phyloP scores from a whole-genome alignment of 2,329 filamentous ascomycete genomes.

The Diaporthe vaccinii region DNA sequence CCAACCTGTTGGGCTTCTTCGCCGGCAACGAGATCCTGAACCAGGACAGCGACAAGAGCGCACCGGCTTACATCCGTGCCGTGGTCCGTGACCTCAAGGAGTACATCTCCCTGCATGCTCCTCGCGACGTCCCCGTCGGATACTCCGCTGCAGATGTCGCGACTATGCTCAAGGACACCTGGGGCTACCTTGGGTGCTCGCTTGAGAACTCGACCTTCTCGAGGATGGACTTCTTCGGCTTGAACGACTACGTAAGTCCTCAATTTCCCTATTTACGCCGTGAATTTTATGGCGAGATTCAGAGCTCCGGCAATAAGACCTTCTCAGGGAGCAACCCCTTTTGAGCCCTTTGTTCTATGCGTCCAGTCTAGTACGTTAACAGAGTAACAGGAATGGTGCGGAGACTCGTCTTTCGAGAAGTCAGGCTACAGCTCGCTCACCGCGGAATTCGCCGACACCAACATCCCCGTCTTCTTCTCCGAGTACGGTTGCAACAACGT shows the following conservation, averaged over 20 bases:
- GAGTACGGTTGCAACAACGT: slow-evolving; percentile 82
- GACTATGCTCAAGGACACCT: slow-evolving; percentile 75
- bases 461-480: slow-evolving; percentile 82
- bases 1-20: slow-evolving; percentile 75
- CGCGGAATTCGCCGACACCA: slow-evolving; percentile 71
- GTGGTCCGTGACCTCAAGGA: slow-evolving; percentile 82
- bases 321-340: background rate
- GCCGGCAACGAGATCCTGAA: slow-evolving; percentile 82
- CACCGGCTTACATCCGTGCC: slow-evolving; percentile 76
- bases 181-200: slow-evolving; percentile 78
- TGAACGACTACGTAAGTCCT: slow-evolving; percentile 70
- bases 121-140: slow-evolving; percentile 77
- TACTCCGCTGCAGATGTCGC: slow-evolving; percentile 84
- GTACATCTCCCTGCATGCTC: slow-evolving; percentile 77
- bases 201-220: slow-evolving; percentile 63
- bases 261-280: too few relatives aligned
- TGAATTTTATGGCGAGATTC: background rate
- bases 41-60: slow-evolving; percentile 67
- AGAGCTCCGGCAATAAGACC: background rate
- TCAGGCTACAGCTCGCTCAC: slow-evolving; percentile 56
- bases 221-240: slow-evolving; percentile 78
- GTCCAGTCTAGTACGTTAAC: background rate
- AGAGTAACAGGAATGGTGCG: slow-evolving; percentile 63
- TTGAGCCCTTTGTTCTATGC: too few relatives aligned
- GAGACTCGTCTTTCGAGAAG: slow-evolving; percentile 63